Percentiles rank a stretch among this genome's conserved stretches.
These are phyloP conservation scores for Triangularia setosa DNA, from an alignment of 2,329 filamentous ascomycete genomes.

Conservation along the genomic window DNA sequence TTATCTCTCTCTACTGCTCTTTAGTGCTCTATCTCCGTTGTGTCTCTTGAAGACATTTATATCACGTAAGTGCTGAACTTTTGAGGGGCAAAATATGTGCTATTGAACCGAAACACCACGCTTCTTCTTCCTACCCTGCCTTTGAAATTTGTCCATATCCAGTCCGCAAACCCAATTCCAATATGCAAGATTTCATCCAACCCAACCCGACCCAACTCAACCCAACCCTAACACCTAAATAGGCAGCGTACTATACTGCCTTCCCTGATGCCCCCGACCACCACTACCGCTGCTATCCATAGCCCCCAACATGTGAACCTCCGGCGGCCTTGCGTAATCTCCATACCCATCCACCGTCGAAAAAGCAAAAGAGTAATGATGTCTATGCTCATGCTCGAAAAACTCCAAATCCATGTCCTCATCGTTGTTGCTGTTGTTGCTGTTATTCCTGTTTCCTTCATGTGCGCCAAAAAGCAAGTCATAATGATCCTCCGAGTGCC, in stretches of 20 bases:
- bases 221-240: not conserved
- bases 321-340: conserved; percentile 4
- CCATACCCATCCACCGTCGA: not conserved
- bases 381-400: not conserved
- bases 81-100: not conserved
- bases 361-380: not conserved
- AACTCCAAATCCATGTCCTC: not conserved
- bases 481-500: not conserved
- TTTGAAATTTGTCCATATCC: not conserved
- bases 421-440: not conserved
- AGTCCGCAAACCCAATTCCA: not conserved
- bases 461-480: not conserved
- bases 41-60: not conserved
- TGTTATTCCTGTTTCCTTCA: not conserved
- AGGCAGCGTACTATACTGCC: not conserved
- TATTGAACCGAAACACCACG: not conserved
- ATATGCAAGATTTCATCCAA: not conserved
- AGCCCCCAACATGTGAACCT: conserved; percentile 18
- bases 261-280: not conserved
- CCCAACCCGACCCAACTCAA: not conserved
- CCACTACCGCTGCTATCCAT: conserved; percentile 8
- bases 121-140: not conserved
- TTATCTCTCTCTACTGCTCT: too few species aligned
- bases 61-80: not conserved
- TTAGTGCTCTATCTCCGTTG: not conserved